phyloP scores from a whole-genome alignment of 169 alveolate species.

The Eimeria necatrix region DNA sequence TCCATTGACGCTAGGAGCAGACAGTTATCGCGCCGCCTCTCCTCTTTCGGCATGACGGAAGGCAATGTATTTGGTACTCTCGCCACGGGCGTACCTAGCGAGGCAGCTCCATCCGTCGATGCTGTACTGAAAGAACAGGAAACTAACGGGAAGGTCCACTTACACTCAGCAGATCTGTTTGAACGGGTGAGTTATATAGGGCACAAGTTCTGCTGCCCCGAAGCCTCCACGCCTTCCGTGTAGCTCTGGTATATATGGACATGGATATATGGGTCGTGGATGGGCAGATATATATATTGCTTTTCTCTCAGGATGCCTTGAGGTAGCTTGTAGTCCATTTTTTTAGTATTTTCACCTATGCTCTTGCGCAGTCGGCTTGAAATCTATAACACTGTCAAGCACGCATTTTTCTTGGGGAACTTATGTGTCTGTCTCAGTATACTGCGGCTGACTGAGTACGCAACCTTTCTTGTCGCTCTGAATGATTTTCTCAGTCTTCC shows the following conservation, averaged over 20 bases:
- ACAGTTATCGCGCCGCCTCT: conserved; percentile 41
- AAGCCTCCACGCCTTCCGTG: no score
- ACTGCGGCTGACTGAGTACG: no score
- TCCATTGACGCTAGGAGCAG: conserved; percentile 58
- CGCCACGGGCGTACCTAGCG: conserved; percentile 1
- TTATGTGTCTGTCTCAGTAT: no score
- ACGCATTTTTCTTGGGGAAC: no score
- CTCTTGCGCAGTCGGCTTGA: neutral
- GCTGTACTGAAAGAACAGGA: conserved; percentile 57
- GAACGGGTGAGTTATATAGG: conserved; percentile 37
- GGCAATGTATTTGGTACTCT: conserved; percentile 65
- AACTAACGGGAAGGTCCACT: conserved; percentile 41
- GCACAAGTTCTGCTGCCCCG: no score
- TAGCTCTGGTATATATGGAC: no score
- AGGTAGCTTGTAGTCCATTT: neutral
- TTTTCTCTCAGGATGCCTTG: no score
- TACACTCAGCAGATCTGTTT: conserved; percentile 78
- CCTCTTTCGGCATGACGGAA: conserved; percentile 68
- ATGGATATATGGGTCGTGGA: no score
- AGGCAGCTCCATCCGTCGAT: conserved; percentile 48
- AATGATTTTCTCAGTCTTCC: conserved; percentile 27
- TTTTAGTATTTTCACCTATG: neutral
- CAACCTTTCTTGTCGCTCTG: no score
- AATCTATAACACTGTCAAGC: no score
- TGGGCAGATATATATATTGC: no score